Evolutionary conservation across 805 yeast species (phyloP).

Genomic region (Kuraishia ogatae): DNA sequence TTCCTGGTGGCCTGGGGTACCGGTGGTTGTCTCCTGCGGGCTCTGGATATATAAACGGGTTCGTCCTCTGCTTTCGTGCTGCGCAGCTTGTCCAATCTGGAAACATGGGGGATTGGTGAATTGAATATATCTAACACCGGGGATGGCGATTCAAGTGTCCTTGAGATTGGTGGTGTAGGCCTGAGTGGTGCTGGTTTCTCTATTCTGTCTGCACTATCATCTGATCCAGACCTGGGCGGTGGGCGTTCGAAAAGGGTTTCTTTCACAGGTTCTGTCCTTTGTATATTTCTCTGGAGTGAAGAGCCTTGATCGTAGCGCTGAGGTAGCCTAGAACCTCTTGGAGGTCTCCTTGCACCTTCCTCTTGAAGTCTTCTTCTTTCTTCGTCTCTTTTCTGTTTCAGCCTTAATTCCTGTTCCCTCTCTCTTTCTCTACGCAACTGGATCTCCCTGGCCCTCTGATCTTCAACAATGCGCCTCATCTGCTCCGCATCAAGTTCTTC

Average conservation of each 20-base stretch:
- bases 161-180: background rate
- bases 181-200: background rate
- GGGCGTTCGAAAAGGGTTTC: background rate
- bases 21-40: constrained; percentile 15
- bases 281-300: constrained; percentile 4
- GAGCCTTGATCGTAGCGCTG: background rate
- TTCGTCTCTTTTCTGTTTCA: constrained; percentile 8
- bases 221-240: background rate
- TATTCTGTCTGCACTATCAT: background rate
- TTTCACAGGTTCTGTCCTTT: constrained; percentile 17
- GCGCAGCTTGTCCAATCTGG: constrained; percentile 8
- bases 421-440: constrained; percentile 12
- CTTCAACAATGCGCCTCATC: constrained; percentile 27
- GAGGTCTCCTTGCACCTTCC: background rate
- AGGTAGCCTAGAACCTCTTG: background rate
- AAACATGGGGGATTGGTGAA: constrained; percentile 6
- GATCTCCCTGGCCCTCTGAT: constrained; percentile 30
- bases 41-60: constrained; percentile 15
- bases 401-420: constrained; percentile 4
- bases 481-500: constrained; percentile 34
- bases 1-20: constrained; percentile 1
- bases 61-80: constrained; percentile 9
- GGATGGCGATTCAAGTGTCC: background rate
- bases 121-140: constrained; percentile 23
- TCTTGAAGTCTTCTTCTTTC: constrained; percentile 5